A percentile compares a stretch with the other conserved stretches of the same genome.
phyloP scores from a whole-genome alignment of 164 flowering plant genomes.

The Berberis vulgaris region DNA sequence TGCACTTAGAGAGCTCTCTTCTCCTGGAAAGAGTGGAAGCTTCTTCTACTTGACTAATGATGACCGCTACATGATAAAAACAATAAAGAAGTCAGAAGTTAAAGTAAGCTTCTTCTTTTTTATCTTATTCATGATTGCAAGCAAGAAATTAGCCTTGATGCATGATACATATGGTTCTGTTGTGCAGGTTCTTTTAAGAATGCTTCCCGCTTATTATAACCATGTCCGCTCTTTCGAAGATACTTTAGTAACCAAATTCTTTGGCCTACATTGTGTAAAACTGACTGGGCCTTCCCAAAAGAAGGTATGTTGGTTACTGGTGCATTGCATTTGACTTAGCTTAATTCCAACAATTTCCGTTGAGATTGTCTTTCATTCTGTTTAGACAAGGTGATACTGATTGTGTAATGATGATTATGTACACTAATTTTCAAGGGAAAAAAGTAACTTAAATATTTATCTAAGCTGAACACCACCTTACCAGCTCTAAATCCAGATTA shows the following conservation, averaged over 20 bases:
- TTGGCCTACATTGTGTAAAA: slow-evolving; percentile 82
- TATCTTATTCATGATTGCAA: neutral
- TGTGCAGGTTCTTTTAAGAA: slow-evolving; percentile 65
- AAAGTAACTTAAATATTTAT: too few relatives aligned
- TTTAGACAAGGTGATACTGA: too few relatives aligned
- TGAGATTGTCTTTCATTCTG: too few relatives aligned
- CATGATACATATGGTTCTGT: neutral
- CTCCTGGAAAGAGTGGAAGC: slow-evolving; percentile 94
- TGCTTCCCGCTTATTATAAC: slow-evolving; percentile 74
- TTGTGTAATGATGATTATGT: too few relatives aligned
- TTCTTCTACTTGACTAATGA: slow-evolving; percentile 80
- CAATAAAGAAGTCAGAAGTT: slow-evolving; percentile 26
- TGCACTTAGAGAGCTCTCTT: slow-evolving; percentile 76
- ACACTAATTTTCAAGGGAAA: too few relatives aligned
- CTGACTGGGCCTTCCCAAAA: neutral
- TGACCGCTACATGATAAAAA: slow-evolving; percentile 90
- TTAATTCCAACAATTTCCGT: too few relatives aligned
- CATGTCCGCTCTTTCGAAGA: slow-evolving; percentile 62
- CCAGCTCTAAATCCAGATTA: neutral
- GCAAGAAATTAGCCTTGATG: neutral
- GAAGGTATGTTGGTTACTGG: neutral
- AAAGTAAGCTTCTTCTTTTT: slow-evolving; percentile 9
- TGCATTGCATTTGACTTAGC: too few relatives aligned
- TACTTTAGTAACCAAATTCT: slow-evolving; percentile 75
- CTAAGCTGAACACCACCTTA: neutral